Conservation (phyloP, 352 stramenopile species). For the Pythium pectinolyticum region DNA sequence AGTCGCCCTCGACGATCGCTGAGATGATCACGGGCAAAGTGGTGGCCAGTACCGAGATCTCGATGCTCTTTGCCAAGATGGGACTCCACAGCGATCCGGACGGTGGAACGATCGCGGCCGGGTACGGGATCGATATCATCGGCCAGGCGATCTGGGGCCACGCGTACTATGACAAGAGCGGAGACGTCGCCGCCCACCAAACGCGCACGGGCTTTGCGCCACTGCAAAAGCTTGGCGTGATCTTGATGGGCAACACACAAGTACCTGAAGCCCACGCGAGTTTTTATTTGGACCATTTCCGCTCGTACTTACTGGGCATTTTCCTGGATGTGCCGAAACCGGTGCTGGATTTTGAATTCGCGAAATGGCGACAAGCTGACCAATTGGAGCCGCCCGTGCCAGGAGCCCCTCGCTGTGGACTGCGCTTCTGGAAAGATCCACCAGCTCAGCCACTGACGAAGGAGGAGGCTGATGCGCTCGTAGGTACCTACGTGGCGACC, state of each 20-base stretch:
- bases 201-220: conserved; percentile 57
- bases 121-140: conserved; percentile 69
- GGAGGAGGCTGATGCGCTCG: conserved; percentile 31
- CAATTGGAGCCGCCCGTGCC: conserved; percentile 32
- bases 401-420: conserved; percentile 38
- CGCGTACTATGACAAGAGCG: conserved; percentile 69
- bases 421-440: conserved; percentile 47
- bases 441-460: conserved; percentile 28
- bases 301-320: conserved; percentile 64
- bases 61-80: conserved; percentile 37
- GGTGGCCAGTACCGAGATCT: conserved; percentile 33
- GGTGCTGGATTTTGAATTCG: conserved; percentile 48
- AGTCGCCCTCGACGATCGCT: conserved; percentile 37
- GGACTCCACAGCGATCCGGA: conserved; percentile 52
- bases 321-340: conserved; percentile 62
- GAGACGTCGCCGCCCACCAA: conserved; percentile 52
- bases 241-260: conserved; percentile 65
- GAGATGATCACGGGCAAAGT: conserved; percentile 68
- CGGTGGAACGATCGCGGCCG: conserved; percentile 49
- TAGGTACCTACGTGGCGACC: conserved; percentile 45
- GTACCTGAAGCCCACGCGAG: conserved; percentile 35
- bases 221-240: conserved; percentile 45
- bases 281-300: conserved; percentile 56
- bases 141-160: conserved; percentile 56
- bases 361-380: conserved; percentile 37